Percentiles rank a stretch among this genome's conserved stretches.
Evolutionary conservation across 306 rosid genomes (phyloP).

Genomic region (Dryas alaskensis): DNA sequence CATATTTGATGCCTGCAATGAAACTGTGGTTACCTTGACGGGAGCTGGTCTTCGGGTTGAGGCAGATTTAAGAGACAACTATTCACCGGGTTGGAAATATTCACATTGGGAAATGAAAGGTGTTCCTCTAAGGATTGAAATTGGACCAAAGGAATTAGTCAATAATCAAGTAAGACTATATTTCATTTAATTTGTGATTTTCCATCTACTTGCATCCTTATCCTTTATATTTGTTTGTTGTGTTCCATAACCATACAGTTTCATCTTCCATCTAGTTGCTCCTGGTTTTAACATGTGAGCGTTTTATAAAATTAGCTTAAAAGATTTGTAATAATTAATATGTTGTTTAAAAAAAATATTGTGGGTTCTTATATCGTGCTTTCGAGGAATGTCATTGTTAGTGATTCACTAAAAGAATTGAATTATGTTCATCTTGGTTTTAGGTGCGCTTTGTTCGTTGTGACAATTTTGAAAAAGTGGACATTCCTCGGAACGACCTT

Average conservation of each 20-base stretch:
- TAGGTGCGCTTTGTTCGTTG: constrained; percentile 84
- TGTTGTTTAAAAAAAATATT: not conserved
- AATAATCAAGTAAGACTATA: constrained; percentile 61
- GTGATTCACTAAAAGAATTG: constrained; percentile 7
- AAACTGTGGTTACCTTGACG: constrained; percentile 51
- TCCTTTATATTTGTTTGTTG: no score
- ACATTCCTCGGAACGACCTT: constrained; percentile 52
- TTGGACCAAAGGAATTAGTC: constrained; percentile 89
- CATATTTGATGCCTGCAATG: constrained; percentile 64
- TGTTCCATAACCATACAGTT: no score
- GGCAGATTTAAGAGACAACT: constrained; percentile 78
- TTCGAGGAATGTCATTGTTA: no score
- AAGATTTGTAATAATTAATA: no score
- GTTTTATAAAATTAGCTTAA: no score
- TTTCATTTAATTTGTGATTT: not conserved
- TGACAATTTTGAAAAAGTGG: constrained; percentile 67
- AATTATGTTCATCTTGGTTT: constrained; percentile 9
- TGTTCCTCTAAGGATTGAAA: constrained; percentile 96
- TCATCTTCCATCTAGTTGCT: not conserved
- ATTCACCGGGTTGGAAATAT: constrained; percentile 98
- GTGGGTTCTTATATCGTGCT: not conserved
- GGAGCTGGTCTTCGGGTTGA: constrained; percentile 81
- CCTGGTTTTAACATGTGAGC: not conserved
- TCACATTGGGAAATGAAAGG: constrained; percentile 99
- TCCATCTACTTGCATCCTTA: no score